A percentile compares a stretch with the other conserved stretches of the same genome.
Conservation (phyloP, 2,329 filamentous ascomycete genomes). For the Pestalotiopsis sp. region DNA sequence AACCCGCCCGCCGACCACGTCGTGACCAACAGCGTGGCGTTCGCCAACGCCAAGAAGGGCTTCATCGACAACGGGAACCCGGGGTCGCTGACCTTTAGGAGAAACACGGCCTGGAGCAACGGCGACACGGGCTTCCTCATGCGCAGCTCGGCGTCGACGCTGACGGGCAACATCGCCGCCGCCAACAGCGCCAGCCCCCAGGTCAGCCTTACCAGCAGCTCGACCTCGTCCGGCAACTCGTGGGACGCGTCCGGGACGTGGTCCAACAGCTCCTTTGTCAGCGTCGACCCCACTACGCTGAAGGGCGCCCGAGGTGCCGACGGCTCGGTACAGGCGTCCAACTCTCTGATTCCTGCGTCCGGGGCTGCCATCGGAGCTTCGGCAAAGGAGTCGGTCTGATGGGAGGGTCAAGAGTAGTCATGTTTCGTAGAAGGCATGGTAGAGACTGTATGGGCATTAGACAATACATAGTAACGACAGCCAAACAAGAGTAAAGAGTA, state of each 20-base stretch:
- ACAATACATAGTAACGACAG: background rate
- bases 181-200: conserved; percentile 27
- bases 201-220: conserved; percentile 23
- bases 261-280: conserved; percentile 39
- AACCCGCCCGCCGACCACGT: conserved; percentile 41
- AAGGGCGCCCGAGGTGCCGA: conserved; percentile 34
- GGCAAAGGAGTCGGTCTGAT: conserved; percentile 1
- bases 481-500: background rate
- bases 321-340: conserved; percentile 37
- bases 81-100: conserved; percentile 37
- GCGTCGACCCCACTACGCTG: conserved; percentile 33
- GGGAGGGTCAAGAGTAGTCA: background rate
- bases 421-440: background rate
- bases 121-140: conserved; percentile 40
- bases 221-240: conserved; percentile 36
- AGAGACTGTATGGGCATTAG: background rate
- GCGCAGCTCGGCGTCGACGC: conserved; percentile 29
- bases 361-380: conserved; percentile 40
- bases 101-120: conserved; percentile 48
- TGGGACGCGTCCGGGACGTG: conserved; percentile 39
- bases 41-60: conserved; percentile 40
- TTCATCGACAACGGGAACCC: conserved; percentile 47
- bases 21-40: conserved; percentile 42
- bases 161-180: conserved; percentile 40
- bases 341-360: conserved; percentile 38